Conservation (phyloP, 306 rosid species). For the Parietaria judaica region DNA sequence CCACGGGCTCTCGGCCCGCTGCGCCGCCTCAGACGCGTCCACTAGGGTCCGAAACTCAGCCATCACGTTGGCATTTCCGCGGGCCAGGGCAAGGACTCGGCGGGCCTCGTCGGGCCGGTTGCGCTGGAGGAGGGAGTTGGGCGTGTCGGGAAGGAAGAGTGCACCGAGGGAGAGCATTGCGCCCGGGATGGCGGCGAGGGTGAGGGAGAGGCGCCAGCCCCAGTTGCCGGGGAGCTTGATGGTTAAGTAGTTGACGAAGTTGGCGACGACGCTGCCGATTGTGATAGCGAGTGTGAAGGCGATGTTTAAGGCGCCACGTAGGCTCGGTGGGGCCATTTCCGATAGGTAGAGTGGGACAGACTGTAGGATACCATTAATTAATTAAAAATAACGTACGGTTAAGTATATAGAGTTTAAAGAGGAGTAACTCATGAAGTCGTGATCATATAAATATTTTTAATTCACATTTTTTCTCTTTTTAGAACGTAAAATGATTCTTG, state of each 20-base stretch:
- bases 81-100: too few species aligned
- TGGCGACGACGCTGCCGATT: conserved; percentile 66
- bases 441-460: neutral
- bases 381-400: too few species aligned
- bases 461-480: too few species aligned
- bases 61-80: too few species aligned
- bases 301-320: conserved; percentile 82
- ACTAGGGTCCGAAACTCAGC: too few species aligned
- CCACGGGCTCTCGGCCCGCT: conserved; percentile 18
- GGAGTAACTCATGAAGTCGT: neutral
- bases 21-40: too few species aligned
- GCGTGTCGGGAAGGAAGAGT: too few species aligned
- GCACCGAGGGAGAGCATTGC: too few species aligned
- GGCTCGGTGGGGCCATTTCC: conserved; percentile 87
- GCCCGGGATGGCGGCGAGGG: too few species aligned
- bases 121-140: too few species aligned
- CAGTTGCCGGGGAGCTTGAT: conserved; percentile 48
- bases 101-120: too few species aligned
- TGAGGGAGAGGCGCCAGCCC: conserved; percentile 59
- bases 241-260: conserved; percentile 75
- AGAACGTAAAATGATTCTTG: too few species aligned
- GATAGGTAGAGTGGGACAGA: conserved; percentile 81
- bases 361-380: conserved; percentile 15
- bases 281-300: conserved; percentile 89
- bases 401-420: neutral